Base-by-base conservation (phyloP, 2,329 filamentous ascomycete genomes). In the Curvularia lunata region DNA sequence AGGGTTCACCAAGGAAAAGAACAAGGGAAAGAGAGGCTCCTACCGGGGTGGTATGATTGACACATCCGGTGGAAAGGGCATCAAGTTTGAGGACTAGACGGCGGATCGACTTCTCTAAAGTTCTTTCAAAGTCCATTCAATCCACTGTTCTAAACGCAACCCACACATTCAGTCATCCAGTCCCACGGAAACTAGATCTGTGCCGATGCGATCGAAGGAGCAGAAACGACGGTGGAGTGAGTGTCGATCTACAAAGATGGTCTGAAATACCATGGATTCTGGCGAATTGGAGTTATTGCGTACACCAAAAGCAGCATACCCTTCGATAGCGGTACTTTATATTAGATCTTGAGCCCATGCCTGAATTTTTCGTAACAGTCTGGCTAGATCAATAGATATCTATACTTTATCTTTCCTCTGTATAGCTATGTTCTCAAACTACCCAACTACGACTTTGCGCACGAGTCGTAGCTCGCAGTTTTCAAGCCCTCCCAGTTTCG, bases 1-100 rank as follows among this genome's bases (percentile, higher is more conserved):
- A 81, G 92, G 92, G 4, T 99, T 99, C 80, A 98, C 94, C 59
- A 99, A 99, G 83, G 95, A 98, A 83, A 99, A 99, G 88, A 99
- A 99, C 81, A 99, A 99, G 76, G 79, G 80, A 72, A 81, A 82
- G 75, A 85, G 88, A 68, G 95, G 95, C 49, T 91, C 89, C 65
- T 99, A 97, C 83, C 88, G 90, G 47, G 95, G 95, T 43, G 95
- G 95, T 6, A 79, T 85, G 51, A 96, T 99, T 70, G 93, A 99
- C 75, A 90, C 94, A 52, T 80, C 84, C 13, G 87, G 88, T 19
- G 89, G 90, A 64, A 93, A 94, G 79, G 90, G 91, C 57, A 90
- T 97, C 81, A 97, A 96, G 81, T 99, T 99, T 78, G 92, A 97
- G 2, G 91, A 96, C 71, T 96, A 66, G 63, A 60, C 25, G 48